Conservation (phyloP, 2,329 filamentous ascomycete genomes). For the Nakataea oryzae region DNA sequence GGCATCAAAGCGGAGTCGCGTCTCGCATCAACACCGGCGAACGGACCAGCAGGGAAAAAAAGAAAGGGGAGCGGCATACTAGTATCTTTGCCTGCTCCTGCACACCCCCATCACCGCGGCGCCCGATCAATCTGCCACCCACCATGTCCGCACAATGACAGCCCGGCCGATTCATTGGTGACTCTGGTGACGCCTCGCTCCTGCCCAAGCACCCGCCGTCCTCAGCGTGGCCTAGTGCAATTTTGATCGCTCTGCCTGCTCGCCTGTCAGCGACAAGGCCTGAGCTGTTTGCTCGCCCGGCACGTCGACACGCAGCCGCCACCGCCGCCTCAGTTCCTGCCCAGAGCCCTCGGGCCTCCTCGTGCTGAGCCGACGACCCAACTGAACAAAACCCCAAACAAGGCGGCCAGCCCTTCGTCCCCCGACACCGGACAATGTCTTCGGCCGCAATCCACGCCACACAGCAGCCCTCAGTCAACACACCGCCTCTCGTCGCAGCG, state of each 20-base stretch:
- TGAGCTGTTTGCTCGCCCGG: neutral
- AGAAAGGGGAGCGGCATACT: conserved; percentile 5
- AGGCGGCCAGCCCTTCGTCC: neutral
- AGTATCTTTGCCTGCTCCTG: conserved; percentile 2
- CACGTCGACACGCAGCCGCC: neutral
- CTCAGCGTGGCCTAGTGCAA: neutral
- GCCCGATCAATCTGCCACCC: conserved; percentile 20
- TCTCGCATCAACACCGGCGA: conserved; percentile 5
- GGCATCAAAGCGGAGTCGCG: conserved; percentile 4
- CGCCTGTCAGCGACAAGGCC: neutral
- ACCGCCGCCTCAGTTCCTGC: neutral
- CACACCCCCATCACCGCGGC: conserved; percentile 9
- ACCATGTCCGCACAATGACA: conserved; percentile 29
- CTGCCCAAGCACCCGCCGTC: conserved; percentile 2
- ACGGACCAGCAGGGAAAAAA: conserved; percentile 5
- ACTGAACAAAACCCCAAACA: neutral
- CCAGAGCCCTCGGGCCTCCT: neutral
- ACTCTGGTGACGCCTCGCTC: conserved; percentile 8
- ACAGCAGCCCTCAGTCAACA: conserved; percentile 36
- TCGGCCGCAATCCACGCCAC: conserved; percentile 53
- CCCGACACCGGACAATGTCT: conserved; percentile 39
- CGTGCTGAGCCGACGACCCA: neutral
- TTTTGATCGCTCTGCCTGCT: neutral
- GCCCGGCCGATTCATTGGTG: conserved; percentile 26
- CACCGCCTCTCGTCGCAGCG: conserved; percentile 34